A percentile compares a stretch with the other conserved stretches of the same genome.
These are phyloP conservation scores for Cryptosporidium sp. DNA, from an alignment of 169 alveolate species.

Conservation along the genomic window DNA sequence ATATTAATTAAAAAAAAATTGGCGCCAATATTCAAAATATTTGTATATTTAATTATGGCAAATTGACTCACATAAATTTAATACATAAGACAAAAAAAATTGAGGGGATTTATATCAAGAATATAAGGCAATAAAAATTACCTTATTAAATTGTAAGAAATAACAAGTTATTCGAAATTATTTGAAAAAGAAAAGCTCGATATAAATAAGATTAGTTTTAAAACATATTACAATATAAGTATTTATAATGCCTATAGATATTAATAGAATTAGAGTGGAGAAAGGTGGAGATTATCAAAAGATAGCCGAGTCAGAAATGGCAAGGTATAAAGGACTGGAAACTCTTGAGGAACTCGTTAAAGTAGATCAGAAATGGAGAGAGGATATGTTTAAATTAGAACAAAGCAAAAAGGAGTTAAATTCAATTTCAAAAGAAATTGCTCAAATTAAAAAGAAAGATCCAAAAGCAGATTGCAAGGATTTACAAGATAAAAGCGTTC, in stretches of 20 bases:
- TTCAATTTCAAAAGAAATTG: constrained; percentile 81
- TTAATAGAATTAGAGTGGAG: constrained; percentile 78
- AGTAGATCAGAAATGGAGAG: constrained; percentile 86
- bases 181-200: background rate
- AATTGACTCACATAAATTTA: background rate
- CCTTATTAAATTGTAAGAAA: too few species aligned
- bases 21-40: background rate
- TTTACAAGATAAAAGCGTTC: constrained; percentile 79
- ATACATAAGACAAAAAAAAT: background rate
- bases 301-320: constrained; percentile 82
- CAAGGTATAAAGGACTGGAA: constrained; percentile 83
- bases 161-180: too few species aligned
- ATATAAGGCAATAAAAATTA: background rate
- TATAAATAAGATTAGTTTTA: background rate
- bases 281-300: constrained; percentile 87
- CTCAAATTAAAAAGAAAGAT: constrained; percentile 84
- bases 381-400: constrained; percentile 82
- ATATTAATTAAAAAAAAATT: too few species aligned
- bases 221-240: background rate
- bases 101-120: background rate
- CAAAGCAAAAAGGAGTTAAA: constrained; percentile 80
- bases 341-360: constrained; percentile 84
- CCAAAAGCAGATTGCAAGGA: constrained; percentile 87
- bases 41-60: background rate
- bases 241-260: constrained; percentile 78